Evolutionary conservation across 768 basidiomycete genomes (phyloP).

Genomic region (Mrakia gelida): DNA sequence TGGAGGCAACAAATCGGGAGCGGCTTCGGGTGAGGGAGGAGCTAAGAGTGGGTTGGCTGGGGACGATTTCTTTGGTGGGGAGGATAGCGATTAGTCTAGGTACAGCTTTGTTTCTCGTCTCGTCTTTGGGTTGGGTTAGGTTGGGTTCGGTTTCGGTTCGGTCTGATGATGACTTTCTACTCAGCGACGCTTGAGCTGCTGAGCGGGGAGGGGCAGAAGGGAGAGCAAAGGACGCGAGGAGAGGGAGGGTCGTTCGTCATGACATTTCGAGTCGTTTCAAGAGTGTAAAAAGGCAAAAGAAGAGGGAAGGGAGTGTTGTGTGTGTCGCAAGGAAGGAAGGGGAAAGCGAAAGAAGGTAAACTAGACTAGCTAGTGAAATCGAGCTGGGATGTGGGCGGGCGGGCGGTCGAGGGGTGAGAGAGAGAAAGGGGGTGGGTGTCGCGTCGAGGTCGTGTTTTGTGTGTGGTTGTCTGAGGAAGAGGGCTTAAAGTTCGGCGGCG

Average conservation of each 20-base stretch:
- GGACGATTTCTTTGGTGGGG: conserved; percentile 33
- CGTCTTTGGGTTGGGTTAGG: not conserved
- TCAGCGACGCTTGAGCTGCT: no score
- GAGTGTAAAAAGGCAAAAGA: no score
- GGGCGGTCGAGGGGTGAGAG: not conserved
- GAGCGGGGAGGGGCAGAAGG: no score
- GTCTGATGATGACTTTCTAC: no score
- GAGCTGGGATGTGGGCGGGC: not conserved
- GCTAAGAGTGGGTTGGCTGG: conserved; percentile 18
- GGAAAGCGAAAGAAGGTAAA: not conserved
- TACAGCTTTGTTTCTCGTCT: not conserved
- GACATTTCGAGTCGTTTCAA: no score
- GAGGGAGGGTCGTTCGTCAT: no score
- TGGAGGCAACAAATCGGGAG: not conserved
- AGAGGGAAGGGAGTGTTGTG: no score
- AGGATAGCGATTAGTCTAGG: conserved; percentile 16
- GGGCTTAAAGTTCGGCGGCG: no score
- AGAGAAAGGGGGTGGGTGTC: not conserved
- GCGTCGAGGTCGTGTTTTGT: not conserved
- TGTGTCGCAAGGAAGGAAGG: not conserved
- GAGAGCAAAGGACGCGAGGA: no score
- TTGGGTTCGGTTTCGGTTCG: no score
- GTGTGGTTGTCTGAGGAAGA: no score
- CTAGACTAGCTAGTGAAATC: not conserved
- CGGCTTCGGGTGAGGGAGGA: conserved; percentile 6